phyloP scores from a whole-genome alignment of 2,329 filamentous ascomycete species.

The Bipolaris cookei region DNA sequence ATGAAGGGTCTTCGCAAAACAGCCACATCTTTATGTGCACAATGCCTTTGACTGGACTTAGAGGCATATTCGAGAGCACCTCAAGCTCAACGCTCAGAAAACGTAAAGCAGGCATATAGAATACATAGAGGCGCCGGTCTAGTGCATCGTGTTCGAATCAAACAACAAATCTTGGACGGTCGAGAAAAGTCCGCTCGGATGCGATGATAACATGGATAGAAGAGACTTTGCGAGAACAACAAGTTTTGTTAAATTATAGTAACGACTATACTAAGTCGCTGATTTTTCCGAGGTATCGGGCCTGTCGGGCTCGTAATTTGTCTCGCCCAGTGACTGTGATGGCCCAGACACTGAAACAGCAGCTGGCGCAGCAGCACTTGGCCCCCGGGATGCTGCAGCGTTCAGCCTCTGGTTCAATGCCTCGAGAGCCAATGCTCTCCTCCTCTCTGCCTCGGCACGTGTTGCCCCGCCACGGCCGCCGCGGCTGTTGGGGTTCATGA shows the following conservation, averaged over 20 bases:
- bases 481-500: constrained; percentile 59
- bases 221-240: neutral
- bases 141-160: neutral
- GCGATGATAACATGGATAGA: neutral
- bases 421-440: constrained; percentile 86
- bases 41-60: neutral
- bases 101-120: constrained; percentile 25
- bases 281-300: constrained; percentile 35
- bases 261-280: constrained; percentile 23
- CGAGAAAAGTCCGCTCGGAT: neutral
- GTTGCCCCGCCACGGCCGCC: constrained; percentile 65
- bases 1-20: neutral
- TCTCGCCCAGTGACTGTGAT: constrained; percentile 50
- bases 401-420: constrained; percentile 90
- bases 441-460: constrained; percentile 87
- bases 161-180: neutral
- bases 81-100: constrained; percentile 13
- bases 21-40: too few relatives aligned
- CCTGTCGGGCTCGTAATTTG: constrained; percentile 52
- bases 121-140: constrained; percentile 19
- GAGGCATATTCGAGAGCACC: constrained; percentile 9
- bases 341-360: constrained; percentile 37
- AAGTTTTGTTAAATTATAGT: neutral
- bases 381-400: constrained; percentile 68
- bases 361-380: constrained; percentile 52